Conservation (phyloP, 2,329 filamentous ascomycete genomes). For the Colletotrichum destructivum region DNA sequence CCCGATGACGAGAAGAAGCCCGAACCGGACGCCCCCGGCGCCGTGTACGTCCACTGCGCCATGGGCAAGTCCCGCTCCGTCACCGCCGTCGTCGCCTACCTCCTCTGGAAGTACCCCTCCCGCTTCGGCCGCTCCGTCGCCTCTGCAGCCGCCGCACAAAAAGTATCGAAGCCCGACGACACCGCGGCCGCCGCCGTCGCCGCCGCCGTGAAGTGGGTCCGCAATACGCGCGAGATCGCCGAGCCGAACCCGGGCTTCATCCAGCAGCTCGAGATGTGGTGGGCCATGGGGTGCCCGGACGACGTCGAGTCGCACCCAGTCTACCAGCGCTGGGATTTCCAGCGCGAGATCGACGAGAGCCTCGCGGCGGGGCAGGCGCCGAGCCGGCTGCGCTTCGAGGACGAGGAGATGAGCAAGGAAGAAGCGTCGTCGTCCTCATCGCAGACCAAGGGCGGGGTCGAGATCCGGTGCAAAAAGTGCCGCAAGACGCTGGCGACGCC, state of each 20-base stretch:
- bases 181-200: constrained; percentile 60
- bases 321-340: constrained; percentile 82
- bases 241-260: constrained; percentile 96
- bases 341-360: constrained; percentile 68
- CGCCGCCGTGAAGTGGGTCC: constrained; percentile 78
- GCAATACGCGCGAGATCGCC: constrained; percentile 80
- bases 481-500: constrained; percentile 73
- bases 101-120: constrained; percentile 78
- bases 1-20: constrained; percentile 38
- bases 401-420: constrained; percentile 67
- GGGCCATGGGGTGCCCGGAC: constrained; percentile 85
- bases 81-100: constrained; percentile 85
- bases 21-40: constrained; percentile 50
- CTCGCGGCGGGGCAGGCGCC: constrained; percentile 85
- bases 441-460: constrained; percentile 54
- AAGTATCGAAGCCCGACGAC: constrained; percentile 41
- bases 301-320: constrained; percentile 76
- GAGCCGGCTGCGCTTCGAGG: constrained; percentile 86
- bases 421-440: constrained; percentile 42
- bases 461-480: constrained; percentile 93
- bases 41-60: constrained; percentile 79
- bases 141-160: constrained; percentile 53
- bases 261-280: constrained; percentile 88
- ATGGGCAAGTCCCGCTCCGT: constrained; percentile 97
- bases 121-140: constrained; percentile 63